phyloP scores from a whole-genome alignment of 148 eudicot genomes.

The Oxyria digyna region DNA sequence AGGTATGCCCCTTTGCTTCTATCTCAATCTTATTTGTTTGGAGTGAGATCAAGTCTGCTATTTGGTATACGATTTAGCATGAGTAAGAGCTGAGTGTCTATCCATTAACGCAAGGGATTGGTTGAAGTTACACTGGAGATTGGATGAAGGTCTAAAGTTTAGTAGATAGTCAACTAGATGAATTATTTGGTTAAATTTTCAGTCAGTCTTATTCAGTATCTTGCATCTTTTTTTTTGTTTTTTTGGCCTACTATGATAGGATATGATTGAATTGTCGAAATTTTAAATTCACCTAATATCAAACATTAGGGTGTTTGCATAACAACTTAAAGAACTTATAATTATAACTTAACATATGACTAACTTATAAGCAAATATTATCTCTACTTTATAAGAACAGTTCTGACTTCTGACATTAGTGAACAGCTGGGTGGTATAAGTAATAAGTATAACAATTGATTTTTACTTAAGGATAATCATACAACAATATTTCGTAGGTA shows the following conservation, averaged over 20 bases:
- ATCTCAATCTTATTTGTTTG: not conserved
- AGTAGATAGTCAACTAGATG: not conserved
- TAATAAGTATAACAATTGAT: no score
- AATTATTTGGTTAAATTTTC: not conserved
- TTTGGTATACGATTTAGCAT: not conserved
- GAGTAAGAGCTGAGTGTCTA: not conserved
- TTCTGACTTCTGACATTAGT: no score
- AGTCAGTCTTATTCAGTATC: not conserved
- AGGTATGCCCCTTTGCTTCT: conserved; percentile 36
- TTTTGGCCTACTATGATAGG: not conserved
- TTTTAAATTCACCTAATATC: no score
- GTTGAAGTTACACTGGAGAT: not conserved
- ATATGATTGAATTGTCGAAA: no score
- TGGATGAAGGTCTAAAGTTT: not conserved
- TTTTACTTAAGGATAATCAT: no score
- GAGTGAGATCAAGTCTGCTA: not conserved
- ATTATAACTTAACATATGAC: no score
- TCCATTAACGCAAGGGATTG: not conserved
- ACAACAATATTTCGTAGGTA: no score
- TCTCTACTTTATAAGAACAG: no score
- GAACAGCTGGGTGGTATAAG: no score
- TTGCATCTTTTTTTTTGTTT: not conserved
- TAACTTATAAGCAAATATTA: no score
- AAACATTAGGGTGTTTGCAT: no score
- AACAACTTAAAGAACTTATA: no score